Conservation (phyloP, 2,329 filamentous ascomycete genomes). For the Cytospora chrysosperma region DNA sequence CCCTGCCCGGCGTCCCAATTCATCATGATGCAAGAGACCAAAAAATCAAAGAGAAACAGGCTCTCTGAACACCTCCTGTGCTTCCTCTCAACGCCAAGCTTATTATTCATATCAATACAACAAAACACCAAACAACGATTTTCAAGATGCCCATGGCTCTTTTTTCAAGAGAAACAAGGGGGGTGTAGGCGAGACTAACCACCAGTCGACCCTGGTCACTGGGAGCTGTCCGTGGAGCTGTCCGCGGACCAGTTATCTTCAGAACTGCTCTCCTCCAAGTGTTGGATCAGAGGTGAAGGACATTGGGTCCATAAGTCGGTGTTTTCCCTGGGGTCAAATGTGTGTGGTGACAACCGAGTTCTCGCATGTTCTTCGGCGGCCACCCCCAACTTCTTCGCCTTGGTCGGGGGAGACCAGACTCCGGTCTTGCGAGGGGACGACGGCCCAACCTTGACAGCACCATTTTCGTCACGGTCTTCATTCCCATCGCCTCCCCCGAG, state of each 20-base stretch:
- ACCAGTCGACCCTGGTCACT: not conserved
- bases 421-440: not conserved
- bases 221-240: too few species aligned
- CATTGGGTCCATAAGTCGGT: not conserved
- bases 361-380: not conserved
- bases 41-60: too few species aligned
- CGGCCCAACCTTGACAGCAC: not conserved
- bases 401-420: not conserved
- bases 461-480: not conserved
- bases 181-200: not conserved
- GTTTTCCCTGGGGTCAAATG: not conserved
- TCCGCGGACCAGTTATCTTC: not conserved
- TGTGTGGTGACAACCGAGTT: not conserved
- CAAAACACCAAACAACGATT: not conserved
- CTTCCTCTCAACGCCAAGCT: constrained; percentile 14
- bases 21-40: not conserved
- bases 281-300: not conserved
- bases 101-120: not conserved
- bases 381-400: not conserved
- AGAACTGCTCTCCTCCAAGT: not conserved
- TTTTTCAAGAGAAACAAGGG: too few species aligned
- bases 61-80: not conserved
- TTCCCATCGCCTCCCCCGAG: not conserved
- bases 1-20: not conserved
- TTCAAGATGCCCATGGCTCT: not conserved